Evolutionary conservation across 2,329 filamentous ascomycete species (phyloP).

Genomic region (Exophiala dermatitidis): DNA sequence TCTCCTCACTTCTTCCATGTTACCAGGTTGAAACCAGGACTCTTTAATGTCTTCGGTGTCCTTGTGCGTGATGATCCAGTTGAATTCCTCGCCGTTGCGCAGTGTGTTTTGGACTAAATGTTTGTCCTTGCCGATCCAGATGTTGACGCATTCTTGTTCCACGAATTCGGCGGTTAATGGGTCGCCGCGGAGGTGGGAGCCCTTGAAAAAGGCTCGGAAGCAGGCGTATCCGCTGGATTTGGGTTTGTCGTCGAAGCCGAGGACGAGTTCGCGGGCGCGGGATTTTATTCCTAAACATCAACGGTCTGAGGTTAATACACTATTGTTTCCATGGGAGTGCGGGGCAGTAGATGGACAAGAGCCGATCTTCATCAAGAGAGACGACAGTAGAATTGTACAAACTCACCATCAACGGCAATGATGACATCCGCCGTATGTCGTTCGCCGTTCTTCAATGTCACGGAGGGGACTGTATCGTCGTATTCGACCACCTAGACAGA

Average conservation of each 20-base stretch:
- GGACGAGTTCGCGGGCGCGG: conserved; percentile 46
- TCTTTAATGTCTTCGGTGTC: conserved; percentile 45
- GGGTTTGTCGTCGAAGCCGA: conserved; percentile 33
- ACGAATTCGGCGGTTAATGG: conserved; percentile 49
- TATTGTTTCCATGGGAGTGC: not conserved
- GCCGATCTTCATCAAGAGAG: not conserved
- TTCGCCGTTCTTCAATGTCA: conserved; percentile 18
- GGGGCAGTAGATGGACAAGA: too few species aligned
- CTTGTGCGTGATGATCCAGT: conserved; percentile 52
- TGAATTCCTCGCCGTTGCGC: conserved; percentile 38
- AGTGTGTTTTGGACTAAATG: conserved; percentile 46
- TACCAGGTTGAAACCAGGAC: conserved; percentile 49
- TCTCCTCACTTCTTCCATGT: conserved; percentile 46
- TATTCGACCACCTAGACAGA: conserved; percentile 16
- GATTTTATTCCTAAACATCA: conserved; percentile 42
- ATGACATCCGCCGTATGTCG: conserved; percentile 38
- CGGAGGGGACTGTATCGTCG: conserved; percentile 13
- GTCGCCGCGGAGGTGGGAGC: conserved; percentile 43
- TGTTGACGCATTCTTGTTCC: conserved; percentile 45
- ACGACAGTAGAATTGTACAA: not conserved
- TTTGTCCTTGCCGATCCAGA: conserved; percentile 50
- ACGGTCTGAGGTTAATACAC: not conserved
- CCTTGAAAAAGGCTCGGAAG: conserved; percentile 32
- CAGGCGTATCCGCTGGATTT: conserved; percentile 31
- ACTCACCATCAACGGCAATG: conserved; percentile 46